phyloP scores from a whole-genome alignment of 495 filamentous ascomycete genomes.

The Cudoniella acicularis region DNA sequence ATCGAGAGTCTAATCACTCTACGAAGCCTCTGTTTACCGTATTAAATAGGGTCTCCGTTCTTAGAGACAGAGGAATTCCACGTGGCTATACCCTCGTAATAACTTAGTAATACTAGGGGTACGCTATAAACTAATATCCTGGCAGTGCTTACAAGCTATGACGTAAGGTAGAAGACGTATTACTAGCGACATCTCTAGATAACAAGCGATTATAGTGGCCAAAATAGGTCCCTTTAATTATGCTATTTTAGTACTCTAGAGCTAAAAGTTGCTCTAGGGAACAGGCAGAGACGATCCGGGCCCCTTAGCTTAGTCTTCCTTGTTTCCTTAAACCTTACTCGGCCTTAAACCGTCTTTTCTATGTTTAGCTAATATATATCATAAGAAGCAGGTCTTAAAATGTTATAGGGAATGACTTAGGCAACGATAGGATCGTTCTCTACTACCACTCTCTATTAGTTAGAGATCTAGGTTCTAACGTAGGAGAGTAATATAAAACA shows the following conservation, averaged over 20 bases:
- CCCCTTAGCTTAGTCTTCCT: neutral
- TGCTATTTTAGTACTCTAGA: neutral
- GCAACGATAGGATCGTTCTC: neutral
- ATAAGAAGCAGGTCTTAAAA: neutral
- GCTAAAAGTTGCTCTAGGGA: neutral
- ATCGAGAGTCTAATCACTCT: neutral
- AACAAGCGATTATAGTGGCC: neutral
- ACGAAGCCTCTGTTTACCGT: neutral
- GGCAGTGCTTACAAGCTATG: neutral
- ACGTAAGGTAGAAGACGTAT: neutral
- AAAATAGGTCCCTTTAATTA: neutral
- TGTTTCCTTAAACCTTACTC: neutral
- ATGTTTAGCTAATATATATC: neutral
- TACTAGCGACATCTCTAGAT: neutral
- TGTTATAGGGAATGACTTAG: neutral
- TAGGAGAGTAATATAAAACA: conserved; percentile 2
- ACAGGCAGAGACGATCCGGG: neutral
- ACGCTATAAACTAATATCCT: neutral
- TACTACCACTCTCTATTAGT: neutral
- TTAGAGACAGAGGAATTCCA: neutral
- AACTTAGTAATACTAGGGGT: neutral
- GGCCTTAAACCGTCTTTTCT: neutral
- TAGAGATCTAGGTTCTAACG: neutral
- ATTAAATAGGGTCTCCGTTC: neutral
- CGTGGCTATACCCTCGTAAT: neutral